Evolutionary conservation across 441 rosid species (phyloP), one percentile per base, ranked within the genome.

Genomic region (Kokia cookei): DNA sequence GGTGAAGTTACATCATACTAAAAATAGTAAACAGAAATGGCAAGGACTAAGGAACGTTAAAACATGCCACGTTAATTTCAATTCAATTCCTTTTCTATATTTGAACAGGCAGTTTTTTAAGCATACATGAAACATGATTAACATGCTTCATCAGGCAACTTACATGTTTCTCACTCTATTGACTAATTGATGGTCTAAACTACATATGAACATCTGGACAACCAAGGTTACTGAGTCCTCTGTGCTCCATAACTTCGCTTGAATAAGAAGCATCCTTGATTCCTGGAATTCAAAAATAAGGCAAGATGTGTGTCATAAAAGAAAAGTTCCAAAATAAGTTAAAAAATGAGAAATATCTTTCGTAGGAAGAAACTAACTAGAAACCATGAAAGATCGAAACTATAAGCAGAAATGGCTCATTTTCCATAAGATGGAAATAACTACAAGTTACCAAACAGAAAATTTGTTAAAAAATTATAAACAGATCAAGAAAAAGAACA

Each of bases 121-220:
- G 74, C 37, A 1, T 12, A 53, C 40, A 53, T 54, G 29, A 61
- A 67, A 54, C 57, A 72, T 24, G 67, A 76, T 63, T 19, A 13
- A 58, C 5, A 29, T 11, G 73, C 19, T 71, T 53, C 65, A 54
- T 47, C 4, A 54, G 29, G 62, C 9, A 19, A 65, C 80, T 70
- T 71, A 77, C 80, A 65, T 43, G 69, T 71, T 71, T 70, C 47
- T 57, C 79, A 19, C 50, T 69, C 55, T 79, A 69, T 37, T 73
- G 79, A 62, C 72, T 55, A 48, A 10, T 40, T 0, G 75, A 63
- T 48, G 79, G 62, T 51, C 72, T 73, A 76, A 45, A 45, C 50
- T 68, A 77, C 77, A 68, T 63, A 60, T 60, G 77, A 54, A 57
- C 72, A 53, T 62, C 77, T 29, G 74, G 63, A 43, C 27, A 59